Conservation (phyloP, 495 filamentous ascomycete species). For the Trichoderma erinaceum region DNA sequence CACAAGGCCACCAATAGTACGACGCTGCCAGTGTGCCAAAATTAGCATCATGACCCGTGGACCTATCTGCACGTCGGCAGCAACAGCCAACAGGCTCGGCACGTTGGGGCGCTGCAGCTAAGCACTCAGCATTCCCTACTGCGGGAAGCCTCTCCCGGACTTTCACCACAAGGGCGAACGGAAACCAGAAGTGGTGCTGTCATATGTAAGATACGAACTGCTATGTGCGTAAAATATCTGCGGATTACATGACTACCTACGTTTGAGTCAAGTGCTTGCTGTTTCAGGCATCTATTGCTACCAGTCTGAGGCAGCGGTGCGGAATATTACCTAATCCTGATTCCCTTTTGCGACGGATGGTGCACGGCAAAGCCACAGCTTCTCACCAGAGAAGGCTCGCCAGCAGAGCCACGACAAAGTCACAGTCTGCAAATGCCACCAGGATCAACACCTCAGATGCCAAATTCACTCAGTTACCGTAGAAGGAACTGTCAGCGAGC, state of each 20-base stretch:
- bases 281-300: no score
- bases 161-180: background rate
- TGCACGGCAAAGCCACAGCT: background rate
- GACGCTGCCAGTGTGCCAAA: constrained; percentile 1
- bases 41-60: background rate
- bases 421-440: background rate
- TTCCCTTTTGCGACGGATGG: background rate
- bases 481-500: background rate
- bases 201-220: no score
- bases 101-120: background rate
- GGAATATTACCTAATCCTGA: background rate
- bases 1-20: constrained; percentile 6
- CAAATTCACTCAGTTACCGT: background rate
- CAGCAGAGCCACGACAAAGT: background rate
- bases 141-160: background rate
- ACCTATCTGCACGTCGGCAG: background rate
- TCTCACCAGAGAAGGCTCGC: background rate
- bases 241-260: no score
- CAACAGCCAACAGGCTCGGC: background rate
- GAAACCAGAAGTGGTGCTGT: no score
- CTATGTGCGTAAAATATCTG: no score
- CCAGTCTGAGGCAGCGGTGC: no score
- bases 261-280: no score
- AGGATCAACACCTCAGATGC: background rate
- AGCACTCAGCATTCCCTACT: background rate